These are phyloP conservation scores for Ceratobasidium sp. DNA, from an alignment of 1,284 basidiomycete genomes.

Conservation along the genomic window DNA sequence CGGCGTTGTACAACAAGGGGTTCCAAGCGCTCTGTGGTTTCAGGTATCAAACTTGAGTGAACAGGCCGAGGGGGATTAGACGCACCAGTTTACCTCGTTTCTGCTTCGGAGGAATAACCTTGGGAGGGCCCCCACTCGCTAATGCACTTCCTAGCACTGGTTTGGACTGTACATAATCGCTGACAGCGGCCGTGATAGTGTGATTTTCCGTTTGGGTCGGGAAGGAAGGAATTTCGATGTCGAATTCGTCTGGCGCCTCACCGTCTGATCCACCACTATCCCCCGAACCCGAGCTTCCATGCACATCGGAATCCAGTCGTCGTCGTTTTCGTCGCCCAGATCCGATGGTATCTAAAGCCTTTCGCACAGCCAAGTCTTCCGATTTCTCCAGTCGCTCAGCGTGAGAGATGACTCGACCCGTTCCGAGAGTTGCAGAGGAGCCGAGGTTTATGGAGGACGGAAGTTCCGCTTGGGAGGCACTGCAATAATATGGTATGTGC, in stretches of 20 bases:
- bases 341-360: slow-evolving; percentile 56
- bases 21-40: slow-evolving; percentile 31
- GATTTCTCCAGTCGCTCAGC: slow-evolving; percentile 62
- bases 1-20: slow-evolving; percentile 20
- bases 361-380: slow-evolving; percentile 68
- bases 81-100: slow-evolving; percentile 21
- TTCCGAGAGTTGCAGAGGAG: slow-evolving; percentile 80
- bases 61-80: background rate
- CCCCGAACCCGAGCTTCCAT: slow-evolving; percentile 13
- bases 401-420: slow-evolving; percentile 67
- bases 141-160: slow-evolving; percentile 25
- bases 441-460: slow-evolving; percentile 65
- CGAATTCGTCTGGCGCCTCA: slow-evolving; percentile 51
- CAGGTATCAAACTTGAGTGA: background rate
- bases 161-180: background rate
- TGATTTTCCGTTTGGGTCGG: background rate
- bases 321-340: slow-evolving; percentile 34
- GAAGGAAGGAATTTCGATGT: background rate
- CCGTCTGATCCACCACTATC: slow-evolving; percentile 43
- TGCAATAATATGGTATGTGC: slow-evolving; percentile 49
- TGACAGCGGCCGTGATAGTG: background rate
- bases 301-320: slow-evolving; percentile 18
- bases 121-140: background rate
- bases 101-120: slow-evolving; percentile 16
- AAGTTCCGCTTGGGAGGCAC: slow-evolving; percentile 74